A percentile compares a stretch with the other conserved stretches of the same genome.
These are phyloP conservation scores for Russula ochroleuca DNA, from an alignment of 768 basidiomycete genomes.

Conservation along the genomic window DNA sequence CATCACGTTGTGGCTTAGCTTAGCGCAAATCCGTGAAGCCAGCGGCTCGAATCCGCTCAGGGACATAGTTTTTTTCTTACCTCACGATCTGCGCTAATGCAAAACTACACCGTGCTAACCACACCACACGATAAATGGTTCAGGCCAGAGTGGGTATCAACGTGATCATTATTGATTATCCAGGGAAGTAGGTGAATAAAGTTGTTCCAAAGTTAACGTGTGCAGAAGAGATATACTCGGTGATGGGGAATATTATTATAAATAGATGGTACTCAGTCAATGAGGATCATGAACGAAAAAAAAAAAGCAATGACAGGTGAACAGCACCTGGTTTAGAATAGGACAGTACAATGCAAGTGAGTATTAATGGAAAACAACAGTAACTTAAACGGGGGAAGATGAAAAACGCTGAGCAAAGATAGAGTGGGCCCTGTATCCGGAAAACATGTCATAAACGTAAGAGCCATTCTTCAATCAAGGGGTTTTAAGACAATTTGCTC, in stretches of 20 bases:
- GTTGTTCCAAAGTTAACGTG: constrained; percentile 9
- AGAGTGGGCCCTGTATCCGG: neutral
- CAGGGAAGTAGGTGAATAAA: neutral
- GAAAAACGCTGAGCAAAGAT: neutral
- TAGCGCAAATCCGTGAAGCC: constrained; percentile 22
- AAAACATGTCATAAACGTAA: neutral
- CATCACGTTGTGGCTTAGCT: constrained; percentile 24
- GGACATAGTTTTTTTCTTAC: constrained; percentile 12
- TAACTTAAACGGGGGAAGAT: neutral
- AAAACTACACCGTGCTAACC: too few species aligned
- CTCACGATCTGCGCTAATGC: neutral
- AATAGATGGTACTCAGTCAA: constrained; percentile 15
- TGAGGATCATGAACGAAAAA: constrained; percentile 8
- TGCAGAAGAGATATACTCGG: neutral
- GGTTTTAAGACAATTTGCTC: neutral
- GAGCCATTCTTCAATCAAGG: neutral
- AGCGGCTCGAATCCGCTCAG: constrained; percentile 26
- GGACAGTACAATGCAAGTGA: neutral
- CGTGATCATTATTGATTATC: neutral
- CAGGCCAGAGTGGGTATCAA: neutral
- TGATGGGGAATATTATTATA: neutral
- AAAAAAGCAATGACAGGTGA: neutral
- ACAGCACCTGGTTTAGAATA: neutral
- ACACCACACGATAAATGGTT: too few species aligned
- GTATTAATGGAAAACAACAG: constrained; percentile 4